Evolutionary conservation across 2,329 filamentous ascomycete species (phyloP).

Genomic region (Passalora sequoiae): DNA sequence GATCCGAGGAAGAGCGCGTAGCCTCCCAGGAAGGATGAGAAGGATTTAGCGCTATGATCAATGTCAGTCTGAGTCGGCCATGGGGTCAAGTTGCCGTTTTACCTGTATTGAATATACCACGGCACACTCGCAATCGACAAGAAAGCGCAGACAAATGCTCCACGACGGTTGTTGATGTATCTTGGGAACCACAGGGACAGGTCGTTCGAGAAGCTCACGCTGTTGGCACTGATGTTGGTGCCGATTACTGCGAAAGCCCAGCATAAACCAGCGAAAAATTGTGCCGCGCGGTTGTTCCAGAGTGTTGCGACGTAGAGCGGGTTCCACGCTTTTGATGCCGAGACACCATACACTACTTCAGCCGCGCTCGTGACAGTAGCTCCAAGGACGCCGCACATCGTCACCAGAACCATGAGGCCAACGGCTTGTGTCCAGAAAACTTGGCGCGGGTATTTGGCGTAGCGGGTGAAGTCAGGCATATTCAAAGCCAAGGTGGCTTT

Average conservation of each 20-base stretch:
- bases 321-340: slow-evolving; percentile 28
- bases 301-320: slow-evolving; percentile 6
- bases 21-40: slow-evolving; percentile 32
- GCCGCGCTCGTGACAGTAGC: slow-evolving; percentile 43
- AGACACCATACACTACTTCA: slow-evolving; percentile 42
- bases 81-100: background rate
- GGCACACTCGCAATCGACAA: slow-evolving; percentile 23
- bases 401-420: slow-evolving; percentile 29
- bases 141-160: slow-evolving; percentile 43
- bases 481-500: slow-evolving; percentile 50
- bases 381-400: slow-evolving; percentile 52
- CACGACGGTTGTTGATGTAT: slow-evolving; percentile 43
- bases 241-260: slow-evolving; percentile 55
- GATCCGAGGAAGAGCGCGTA: slow-evolving; percentile 61
- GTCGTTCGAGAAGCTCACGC: slow-evolving; percentile 50
- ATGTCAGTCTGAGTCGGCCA: background rate
- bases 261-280: slow-evolving; percentile 18
- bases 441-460: slow-evolving; percentile 11
- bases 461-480: slow-evolving; percentile 18
- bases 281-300: slow-evolving; percentile 14
- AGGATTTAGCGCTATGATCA: background rate
- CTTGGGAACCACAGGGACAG: slow-evolving; percentile 47
- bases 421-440: slow-evolving; percentile 11
- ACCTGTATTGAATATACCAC: slow-evolving; percentile 5
- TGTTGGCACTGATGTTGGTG: slow-evolving; percentile 50